These are phyloP conservation scores for Chlamydomonas applanata DNA, from an alignment of 139 green algal species.

Conservation along the genomic window DNA sequence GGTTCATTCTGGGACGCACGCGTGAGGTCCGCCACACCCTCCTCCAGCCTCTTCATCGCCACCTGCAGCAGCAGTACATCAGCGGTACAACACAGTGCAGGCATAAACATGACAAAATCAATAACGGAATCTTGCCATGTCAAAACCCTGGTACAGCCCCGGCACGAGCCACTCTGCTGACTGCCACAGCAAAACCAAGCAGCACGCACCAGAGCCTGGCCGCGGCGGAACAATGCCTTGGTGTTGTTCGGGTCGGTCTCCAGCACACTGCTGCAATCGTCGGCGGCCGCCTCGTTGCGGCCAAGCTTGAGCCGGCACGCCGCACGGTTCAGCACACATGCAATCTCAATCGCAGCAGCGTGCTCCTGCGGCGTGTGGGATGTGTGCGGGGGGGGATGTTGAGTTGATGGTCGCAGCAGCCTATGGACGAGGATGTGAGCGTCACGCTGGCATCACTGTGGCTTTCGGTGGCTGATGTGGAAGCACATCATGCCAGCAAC, in stretches of 20 bases:
- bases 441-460: no score
- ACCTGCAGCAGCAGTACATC: constrained; percentile 3
- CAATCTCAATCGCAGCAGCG: neutral
- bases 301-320: constrained; percentile 38
- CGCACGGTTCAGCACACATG: constrained; percentile 14
- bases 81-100: no score
- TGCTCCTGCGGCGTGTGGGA: neutral
- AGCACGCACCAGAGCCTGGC: constrained; percentile 21
- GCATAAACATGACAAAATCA: no score
- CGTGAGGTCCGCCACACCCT: constrained; percentile 25
- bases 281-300: constrained; percentile 20
- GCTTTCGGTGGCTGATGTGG: no score
- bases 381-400: no score
- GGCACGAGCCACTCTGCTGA: no score
- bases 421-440: no score
- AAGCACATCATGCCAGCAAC: no score
- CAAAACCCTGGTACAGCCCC: no score
- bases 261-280: constrained; percentile 35
- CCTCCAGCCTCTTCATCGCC: constrained; percentile 23
- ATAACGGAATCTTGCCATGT: no score
- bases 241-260: constrained; percentile 27
- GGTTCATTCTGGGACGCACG: constrained; percentile 24
- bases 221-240: constrained; percentile 44
- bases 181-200: no score
- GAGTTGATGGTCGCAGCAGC: no score